Base-by-base conservation (phyloP, 2,329 filamentous ascomycete genomes). In the Calonectria fujianensis region DNA sequence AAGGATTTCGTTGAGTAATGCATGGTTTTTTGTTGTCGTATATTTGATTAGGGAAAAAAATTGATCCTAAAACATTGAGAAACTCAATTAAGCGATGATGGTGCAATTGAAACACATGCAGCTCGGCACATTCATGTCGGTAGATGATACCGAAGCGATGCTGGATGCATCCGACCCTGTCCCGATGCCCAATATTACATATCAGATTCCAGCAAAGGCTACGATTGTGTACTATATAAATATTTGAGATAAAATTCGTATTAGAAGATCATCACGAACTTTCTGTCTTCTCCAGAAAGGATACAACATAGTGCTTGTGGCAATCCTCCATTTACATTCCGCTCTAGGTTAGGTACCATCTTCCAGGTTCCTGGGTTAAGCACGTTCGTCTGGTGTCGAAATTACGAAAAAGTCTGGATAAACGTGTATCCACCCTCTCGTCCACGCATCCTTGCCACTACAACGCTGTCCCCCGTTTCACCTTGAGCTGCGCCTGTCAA, bases 361-460 rank as follows among this genome's bases (percentile, higher is more conserved):
- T 20, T 37, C 24, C 35, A 13, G n/a, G 37, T 29, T 37, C 37
- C 8, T 13, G 27, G 57, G 57, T 41, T 37, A 29, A 41, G 57
- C 57, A 39, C 57, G 27, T 41, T 63, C 27, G 57, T 63, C 27
- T 27, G 27, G n/a, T 27, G 18, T 63, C 57, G 57, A 63, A 63
- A 63, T 63, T 63, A 39, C 35, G 1, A 63, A 63, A 63, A 63
- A 63, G 57, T 63, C 14, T 63, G 57, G 57, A 63, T 63, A 63
- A 63, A 63, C 31, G n/a, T 18, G 57, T 24, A 63, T 63, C 57
- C 57, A 63, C 57, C 35, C 37, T 29, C 14, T 63, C 9, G 4
- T 63, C 57, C 2, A 20, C 10, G 7, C 24, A 63, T 63, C 57
- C 57, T 63, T 63, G 57, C 8, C 14, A 27, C 24, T 39, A 14